Evolutionary conservation across 306 rosid genomes (phyloP).

Genomic region (Dryas alaskensis): DNA sequence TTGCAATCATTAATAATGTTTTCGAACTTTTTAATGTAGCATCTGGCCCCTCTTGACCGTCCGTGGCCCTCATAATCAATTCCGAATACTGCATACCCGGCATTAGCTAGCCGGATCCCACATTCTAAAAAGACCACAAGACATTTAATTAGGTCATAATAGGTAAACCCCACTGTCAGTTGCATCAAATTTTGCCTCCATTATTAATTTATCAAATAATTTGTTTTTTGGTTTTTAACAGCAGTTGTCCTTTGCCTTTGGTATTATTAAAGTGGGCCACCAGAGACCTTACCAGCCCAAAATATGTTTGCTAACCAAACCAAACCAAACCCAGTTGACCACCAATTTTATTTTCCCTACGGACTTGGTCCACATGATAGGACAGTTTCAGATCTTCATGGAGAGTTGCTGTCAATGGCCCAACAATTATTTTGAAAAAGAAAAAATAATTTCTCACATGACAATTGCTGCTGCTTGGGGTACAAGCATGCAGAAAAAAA

Average conservation of each 20-base stretch:
- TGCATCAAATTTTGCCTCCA: neutral
- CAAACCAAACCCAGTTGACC: neutral
- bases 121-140: conserved; percentile 35
- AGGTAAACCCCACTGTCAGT: neutral
- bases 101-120: conserved; percentile 56
- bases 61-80: conserved; percentile 89
- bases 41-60: conserved; percentile 68
- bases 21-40: conserved; percentile 69
- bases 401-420: neutral
- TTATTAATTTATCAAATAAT: too few relatives aligned
- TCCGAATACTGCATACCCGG: conserved; percentile 76
- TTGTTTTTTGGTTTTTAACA: too few relatives aligned
- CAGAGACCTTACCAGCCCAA: neutral
- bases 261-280: neutral
- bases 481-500: too few relatives aligned
- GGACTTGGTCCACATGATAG: neutral
- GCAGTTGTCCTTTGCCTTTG: neutral
- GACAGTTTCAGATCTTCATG: neutral
- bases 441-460: neutral
- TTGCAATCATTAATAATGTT: conserved; percentile 58
- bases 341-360: neutral
- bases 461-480: too few relatives aligned
- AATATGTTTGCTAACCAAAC: conserved; percentile 1
- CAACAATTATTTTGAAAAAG: neutral
- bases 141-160: neutral